Percentiles rank a stretch among this genome's conserved stretches.
These are phyloP conservation scores for Eucalyptus marginata DNA, from an alignment of 345 rosid genomes.

Conservation along the genomic window DNA sequence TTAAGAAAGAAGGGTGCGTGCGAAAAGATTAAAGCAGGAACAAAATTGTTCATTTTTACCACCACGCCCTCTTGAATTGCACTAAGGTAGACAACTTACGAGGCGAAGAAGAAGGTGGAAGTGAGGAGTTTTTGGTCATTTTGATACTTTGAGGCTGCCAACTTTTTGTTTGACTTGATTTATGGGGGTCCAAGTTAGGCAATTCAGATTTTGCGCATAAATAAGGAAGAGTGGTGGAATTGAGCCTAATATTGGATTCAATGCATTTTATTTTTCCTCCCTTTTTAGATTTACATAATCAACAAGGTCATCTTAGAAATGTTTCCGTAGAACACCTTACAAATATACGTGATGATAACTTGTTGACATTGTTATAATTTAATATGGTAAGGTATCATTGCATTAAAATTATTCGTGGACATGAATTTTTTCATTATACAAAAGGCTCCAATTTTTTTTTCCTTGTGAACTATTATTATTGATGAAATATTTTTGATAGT, in stretches of 20 bases:
- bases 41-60: not conserved
- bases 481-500: not conserved
- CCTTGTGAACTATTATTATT: not conserved
- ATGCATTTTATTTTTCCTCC: not conserved
- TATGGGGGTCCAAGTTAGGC: not conserved
- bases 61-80: not conserved
- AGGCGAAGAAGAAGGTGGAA: not conserved
- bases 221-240: not conserved
- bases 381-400: accelerated
- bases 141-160: not conserved
- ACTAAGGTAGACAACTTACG: not conserved
- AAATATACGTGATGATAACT: not conserved
- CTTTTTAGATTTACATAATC: not conserved
- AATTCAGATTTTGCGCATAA: not conserved
- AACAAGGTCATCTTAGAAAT: not conserved
- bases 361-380: not conserved
- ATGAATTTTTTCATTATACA: not conserved
- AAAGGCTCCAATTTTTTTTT: not conserved
- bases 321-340: not conserved
- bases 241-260: not conserved
- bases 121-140: not conserved
- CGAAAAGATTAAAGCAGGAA: not conserved
- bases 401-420: accelerated
- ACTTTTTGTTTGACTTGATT: not conserved
- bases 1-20: not conserved